Conservation (phyloP, 1,284 basidiomycete genomes). For the Cryptococcus depauperatus region DNA sequence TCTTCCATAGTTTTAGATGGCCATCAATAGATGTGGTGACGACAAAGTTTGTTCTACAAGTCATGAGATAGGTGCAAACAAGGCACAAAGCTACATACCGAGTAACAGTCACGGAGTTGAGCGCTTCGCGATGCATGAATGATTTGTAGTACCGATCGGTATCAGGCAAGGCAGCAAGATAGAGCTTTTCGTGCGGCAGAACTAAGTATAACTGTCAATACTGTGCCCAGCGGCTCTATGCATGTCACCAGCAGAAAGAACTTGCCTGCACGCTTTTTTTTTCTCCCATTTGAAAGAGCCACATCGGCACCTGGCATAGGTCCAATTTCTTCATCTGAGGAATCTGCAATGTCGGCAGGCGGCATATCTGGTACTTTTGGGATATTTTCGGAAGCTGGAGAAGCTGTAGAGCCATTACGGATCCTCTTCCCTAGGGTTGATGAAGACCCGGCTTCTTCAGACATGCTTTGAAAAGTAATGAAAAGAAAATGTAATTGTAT, state of each 20-base stretch:
- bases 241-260: neutral
- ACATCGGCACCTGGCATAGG: constrained; percentile 20
- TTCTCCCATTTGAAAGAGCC: constrained; percentile 19
- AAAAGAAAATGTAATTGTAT: neutral
- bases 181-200: constrained; percentile 70
- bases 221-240: neutral
- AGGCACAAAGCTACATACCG: constrained; percentile 51
- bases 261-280: constrained; percentile 40
- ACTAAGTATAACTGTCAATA: constrained; percentile 42
- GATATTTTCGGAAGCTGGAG: neutral
- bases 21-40: constrained; percentile 93
- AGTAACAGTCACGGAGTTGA: constrained; percentile 81
- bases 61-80: neutral
- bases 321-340: constrained; percentile 41
- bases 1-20: constrained; percentile 97
- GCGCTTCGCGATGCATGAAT: constrained; percentile 93
- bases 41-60: constrained; percentile 73
- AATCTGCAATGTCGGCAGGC: constrained; percentile 32
- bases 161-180: constrained; percentile 82
- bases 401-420: neutral
- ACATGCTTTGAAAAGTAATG: constrained; percentile 4
- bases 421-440: constrained; percentile 11
- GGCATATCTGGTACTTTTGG: constrained; percentile 27
- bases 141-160: constrained; percentile 93
- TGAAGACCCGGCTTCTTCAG: constrained; percentile 14